phyloP scores from a whole-genome alignment of 1,284 basidiomycete species.

The Melampsora larici-populina region DNA sequence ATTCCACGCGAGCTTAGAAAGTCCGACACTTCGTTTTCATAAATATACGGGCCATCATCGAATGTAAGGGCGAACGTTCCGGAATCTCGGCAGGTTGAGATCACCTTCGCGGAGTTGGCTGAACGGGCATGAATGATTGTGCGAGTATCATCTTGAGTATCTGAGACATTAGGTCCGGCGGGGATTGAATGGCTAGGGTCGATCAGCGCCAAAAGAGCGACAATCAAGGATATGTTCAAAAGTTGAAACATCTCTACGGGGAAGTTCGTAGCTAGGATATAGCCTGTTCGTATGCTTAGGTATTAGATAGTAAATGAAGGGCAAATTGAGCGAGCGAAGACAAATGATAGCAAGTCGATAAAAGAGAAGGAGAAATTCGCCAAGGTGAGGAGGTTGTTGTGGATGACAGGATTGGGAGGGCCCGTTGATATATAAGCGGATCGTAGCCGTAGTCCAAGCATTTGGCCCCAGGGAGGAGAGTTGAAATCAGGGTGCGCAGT shows the following conservation, averaged over 20 bases:
- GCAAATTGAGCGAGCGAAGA: too few relatives aligned
- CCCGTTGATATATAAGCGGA: too few relatives aligned
- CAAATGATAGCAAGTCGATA: too few relatives aligned
- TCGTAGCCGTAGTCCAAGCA: too few relatives aligned
- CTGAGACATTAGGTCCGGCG: neutral
- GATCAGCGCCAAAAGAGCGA: neutral
- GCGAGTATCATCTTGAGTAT: neutral
- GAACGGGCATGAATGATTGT: neutral
- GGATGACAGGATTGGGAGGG: too few relatives aligned
- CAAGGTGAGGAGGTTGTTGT: too few relatives aligned
- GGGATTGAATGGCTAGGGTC: neutral
- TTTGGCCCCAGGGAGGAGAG: too few relatives aligned
- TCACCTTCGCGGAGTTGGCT: neutral
- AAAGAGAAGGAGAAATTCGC: too few relatives aligned
- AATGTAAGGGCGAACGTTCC: neutral
- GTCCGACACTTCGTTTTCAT: neutral
- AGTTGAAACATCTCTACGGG: neutral
- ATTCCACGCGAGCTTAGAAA: neutral
- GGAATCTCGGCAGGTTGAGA: neutral
- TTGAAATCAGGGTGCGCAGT: too few relatives aligned
- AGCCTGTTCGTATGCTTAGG: too few relatives aligned
- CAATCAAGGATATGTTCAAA: neutral
- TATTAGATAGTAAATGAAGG: too few relatives aligned
- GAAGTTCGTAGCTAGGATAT: neutral
- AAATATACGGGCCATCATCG: slow-evolving; percentile 3